Evolutionary conservation across 1,139 yeast genomes (phyloP), one percentile per base, ranked within the genome.

Genomic region (Spathaspora sp.): DNA sequence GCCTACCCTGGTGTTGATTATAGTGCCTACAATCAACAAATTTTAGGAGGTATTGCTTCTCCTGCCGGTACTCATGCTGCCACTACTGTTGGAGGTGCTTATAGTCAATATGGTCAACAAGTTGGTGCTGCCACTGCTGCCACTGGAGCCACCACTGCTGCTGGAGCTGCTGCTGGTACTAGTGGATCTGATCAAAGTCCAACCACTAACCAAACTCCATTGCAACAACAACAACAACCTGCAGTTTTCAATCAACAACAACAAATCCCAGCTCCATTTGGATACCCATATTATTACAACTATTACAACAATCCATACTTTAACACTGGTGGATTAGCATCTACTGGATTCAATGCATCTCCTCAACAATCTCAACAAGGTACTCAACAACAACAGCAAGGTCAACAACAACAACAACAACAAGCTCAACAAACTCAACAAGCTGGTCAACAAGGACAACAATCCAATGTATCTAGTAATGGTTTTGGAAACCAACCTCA

Each of bases 1-100:
- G 76, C 69, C 39, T 73, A 70, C 62, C 78, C 79, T 39, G 76
- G 74, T 27, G 59, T 71, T 47, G 79, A 74, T 57, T 74, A 72
- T 62, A 63, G 69, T 44, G 68, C 68, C 42, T 71, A 70, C 60
- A 67, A 61, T 52, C 72, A 63, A 50, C 75, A 68, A 55, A 64
- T 59, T 48, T 63, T 63, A 50, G 61, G 63, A 33, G 66, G 58
- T 11, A 52, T 62, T 45, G 24, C 39, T 9, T 85, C 72, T 15
- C 70, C 72, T 38, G 74, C 75, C 33, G 71, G 72, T 46, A 61
- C 65, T 43, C 71, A 67, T 50, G 65, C 68, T 31, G 60, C 63
- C 48, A 56, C 62, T 34, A 46, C 59, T 43, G 51, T 55, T 42
- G 59, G 56, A 39, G 29, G 29, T 11, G 52, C 47, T 37, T 50